These are phyloP conservation scores for Seiridium cupressi DNA, from an alignment of 2,329 filamentous ascomycete genomes.

Conservation along the genomic window DNA sequence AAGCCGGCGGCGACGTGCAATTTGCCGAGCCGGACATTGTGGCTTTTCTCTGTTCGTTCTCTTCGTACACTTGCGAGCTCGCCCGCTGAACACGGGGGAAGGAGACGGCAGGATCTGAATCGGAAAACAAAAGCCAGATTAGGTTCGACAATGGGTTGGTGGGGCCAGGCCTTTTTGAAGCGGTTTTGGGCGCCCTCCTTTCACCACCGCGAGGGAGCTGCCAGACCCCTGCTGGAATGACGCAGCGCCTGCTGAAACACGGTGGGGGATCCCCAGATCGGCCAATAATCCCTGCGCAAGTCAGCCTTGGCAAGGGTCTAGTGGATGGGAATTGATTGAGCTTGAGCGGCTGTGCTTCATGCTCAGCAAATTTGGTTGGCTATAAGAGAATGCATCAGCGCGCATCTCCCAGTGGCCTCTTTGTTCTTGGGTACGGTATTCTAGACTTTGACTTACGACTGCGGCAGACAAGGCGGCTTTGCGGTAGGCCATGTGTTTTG, in stretches of 20 bases:
- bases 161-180: neutral
- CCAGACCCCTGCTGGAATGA: neutral
- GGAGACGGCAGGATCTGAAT: neutral
- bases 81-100: neutral
- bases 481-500: no score
- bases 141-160: no score
- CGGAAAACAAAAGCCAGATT: neutral
- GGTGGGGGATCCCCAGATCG: conserved; percentile 1
- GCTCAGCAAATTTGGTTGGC: neutral
- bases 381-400: neutral
- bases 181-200: neutral
- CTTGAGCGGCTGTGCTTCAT: neutral
- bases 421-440: no score
- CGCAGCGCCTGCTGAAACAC: conserved; percentile 5
- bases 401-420: no score
- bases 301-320: neutral
- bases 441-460: no score
- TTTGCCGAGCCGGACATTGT: conserved; percentile 18
- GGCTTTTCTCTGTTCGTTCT: no score
- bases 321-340: neutral
- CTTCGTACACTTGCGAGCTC: neutral
- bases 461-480: no score
- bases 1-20: conserved; percentile 36
- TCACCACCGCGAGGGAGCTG: neutral
- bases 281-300: neutral